phyloP scores from a whole-genome alignment of 768 basidiomycete genomes.

The Neoboletus brunneissimus region DNA sequence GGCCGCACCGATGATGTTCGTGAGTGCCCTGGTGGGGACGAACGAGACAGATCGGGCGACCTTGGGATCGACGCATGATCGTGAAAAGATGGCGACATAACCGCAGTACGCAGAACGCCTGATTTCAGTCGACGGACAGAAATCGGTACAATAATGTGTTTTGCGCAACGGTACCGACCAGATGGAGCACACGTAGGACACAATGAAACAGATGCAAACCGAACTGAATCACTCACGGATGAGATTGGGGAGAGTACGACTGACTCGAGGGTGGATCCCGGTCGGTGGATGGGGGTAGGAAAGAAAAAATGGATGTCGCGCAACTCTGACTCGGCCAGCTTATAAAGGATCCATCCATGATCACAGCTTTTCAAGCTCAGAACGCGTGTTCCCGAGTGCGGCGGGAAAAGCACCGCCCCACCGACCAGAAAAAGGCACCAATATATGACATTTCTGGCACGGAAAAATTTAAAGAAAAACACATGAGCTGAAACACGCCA shows the following conservation, averaged over 20 bases:
- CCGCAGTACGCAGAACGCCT: slow-evolving; percentile 13
- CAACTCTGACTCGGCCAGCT: slow-evolving; percentile 28
- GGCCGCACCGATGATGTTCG: slow-evolving; percentile 32
- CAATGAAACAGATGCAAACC: slow-evolving; percentile 26
- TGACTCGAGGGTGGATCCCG: slow-evolving; percentile 17
- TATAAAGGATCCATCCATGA: slow-evolving; percentile 27
- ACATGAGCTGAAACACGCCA: background rate
- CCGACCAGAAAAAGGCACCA: slow-evolving; percentile 7
- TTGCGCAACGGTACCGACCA: slow-evolving; percentile 23
- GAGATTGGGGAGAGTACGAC: slow-evolving; percentile 10
- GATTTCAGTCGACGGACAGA: slow-evolving; percentile 31
- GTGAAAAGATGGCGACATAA: slow-evolving; percentile 14
- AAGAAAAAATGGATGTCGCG: slow-evolving; percentile 5
- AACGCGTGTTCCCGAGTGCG: slow-evolving; percentile 24
- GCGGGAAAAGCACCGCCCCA: slow-evolving; percentile 23
- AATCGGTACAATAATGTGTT: slow-evolving; percentile 20
- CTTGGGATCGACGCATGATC: slow-evolving; percentile 20
- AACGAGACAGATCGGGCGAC: slow-evolving; percentile 36
- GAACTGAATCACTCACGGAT: slow-evolving; percentile 31
- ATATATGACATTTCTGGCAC: background rate
- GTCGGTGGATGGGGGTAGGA: slow-evolving; percentile 21
- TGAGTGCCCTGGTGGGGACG: slow-evolving; percentile 24
- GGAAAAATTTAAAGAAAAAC: background rate
- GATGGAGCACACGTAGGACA: slow-evolving; percentile 30
- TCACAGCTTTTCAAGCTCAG: slow-evolving; percentile 39